phyloP scores from a whole-genome alignment of 2,329 filamentous ascomycete species.

The Stenocarpella maydis region DNA sequence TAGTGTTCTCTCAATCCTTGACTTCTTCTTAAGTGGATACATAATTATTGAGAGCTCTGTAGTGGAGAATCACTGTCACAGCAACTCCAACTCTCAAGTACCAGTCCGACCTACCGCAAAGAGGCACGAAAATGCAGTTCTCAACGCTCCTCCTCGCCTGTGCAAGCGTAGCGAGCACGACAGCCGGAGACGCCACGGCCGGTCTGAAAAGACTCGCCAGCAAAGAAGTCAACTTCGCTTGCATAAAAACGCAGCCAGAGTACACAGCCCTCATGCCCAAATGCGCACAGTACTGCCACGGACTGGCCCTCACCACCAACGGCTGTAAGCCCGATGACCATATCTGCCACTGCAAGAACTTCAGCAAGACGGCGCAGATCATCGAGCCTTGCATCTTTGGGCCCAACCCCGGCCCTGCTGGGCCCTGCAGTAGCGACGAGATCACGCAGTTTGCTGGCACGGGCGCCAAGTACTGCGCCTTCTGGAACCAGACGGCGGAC shows the following conservation, averaged over 20 bases:
- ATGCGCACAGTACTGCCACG: constrained; percentile 13
- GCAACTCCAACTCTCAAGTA: background rate
- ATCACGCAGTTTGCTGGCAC: background rate
- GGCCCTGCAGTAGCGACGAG: background rate
- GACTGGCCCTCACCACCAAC: background rate
- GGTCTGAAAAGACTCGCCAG: background rate
- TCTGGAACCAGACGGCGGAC: constrained; percentile 13
- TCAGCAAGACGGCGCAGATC: background rate
- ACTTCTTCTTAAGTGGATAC: background rate
- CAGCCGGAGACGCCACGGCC: background rate
- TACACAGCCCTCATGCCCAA: constrained; percentile 7
- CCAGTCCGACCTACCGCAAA: background rate
- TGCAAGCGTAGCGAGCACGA: background rate
- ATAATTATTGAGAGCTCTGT: background rate
- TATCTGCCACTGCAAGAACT: constrained; percentile 25
- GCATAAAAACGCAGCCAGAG: constrained; percentile 11
- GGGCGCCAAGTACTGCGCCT: background rate
- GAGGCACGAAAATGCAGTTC: background rate
- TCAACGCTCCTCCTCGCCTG: background rate
- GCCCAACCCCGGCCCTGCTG: background rate
- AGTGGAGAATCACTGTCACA: background rate
- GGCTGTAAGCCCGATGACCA: constrained; percentile 3
- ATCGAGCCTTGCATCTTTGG: constrained; percentile 10
- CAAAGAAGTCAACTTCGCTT: constrained; percentile 4
- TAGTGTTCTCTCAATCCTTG: background rate